Evolutionary conservation across 2,329 filamentous ascomycete genomes (phyloP).

Genomic region (Paraconiothyrium sp.): DNA sequence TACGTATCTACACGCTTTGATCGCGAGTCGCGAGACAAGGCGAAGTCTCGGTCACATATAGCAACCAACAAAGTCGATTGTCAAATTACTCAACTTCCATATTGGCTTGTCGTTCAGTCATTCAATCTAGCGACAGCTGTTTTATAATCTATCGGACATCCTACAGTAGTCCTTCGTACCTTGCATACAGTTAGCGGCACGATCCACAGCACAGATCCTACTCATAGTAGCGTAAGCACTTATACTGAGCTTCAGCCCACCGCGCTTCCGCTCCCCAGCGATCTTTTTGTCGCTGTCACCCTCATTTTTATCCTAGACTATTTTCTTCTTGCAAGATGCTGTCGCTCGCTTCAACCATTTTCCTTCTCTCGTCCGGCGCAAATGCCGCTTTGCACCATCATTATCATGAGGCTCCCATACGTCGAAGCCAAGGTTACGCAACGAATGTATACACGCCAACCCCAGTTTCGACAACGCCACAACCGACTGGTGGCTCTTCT

Average conservation of each 20-base stretch:
- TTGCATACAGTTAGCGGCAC: slow-evolving; percentile 4
- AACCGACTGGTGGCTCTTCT: slow-evolving; percentile 22
- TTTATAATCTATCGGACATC: background rate
- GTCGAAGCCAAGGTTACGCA: background rate
- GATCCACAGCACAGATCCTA: slow-evolving; percentile 18
- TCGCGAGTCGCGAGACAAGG: background rate
- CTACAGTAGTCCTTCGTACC: background rate
- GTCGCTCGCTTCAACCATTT: slow-evolving; percentile 11
- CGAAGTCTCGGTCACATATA: background rate
- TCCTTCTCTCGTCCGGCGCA: slow-evolving; percentile 13
- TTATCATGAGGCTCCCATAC: slow-evolving; percentile 12
- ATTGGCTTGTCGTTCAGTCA: background rate
- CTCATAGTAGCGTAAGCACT: background rate
- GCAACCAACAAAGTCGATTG: background rate
- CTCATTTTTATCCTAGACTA: background rate
- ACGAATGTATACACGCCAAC: slow-evolving; percentile 14
- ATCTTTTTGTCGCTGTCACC: slow-evolving; percentile 3
- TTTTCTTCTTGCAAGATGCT: slow-evolving; percentile 5
- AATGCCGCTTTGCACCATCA: slow-evolving; percentile 10
- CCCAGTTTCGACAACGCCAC: slow-evolving; percentile 23
- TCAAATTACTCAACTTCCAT: background rate
- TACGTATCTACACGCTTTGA: background rate
- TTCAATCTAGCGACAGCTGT: background rate
- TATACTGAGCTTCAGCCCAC: background rate
- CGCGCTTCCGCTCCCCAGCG: background rate